Conservation (phyloP, 2,329 filamentous ascomycete genomes). For the Fusarium sp. region DNA sequence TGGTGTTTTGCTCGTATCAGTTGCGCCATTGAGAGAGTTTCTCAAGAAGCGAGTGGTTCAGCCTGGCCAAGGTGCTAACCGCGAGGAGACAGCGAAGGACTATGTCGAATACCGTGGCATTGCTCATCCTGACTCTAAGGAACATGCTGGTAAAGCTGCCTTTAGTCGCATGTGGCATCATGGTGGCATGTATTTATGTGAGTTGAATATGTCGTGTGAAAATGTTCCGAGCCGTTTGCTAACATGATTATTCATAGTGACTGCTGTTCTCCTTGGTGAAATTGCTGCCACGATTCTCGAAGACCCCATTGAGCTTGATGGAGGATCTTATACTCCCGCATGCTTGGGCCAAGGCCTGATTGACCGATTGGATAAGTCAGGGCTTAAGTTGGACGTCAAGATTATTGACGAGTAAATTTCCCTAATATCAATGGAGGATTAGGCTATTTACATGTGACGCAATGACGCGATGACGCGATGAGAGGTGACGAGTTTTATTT, state of each 20-base stretch:
- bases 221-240: conserved; percentile 1
- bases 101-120: conserved; percentile 73
- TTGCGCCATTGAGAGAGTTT: conserved; percentile 60
- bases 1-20: conserved; percentile 57
- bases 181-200: conserved; percentile 74
- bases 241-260: conserved; percentile 62
- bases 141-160: conserved; percentile 60
- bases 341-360: conserved; percentile 76
- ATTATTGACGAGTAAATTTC: conserved; percentile 47
- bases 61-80: conserved; percentile 66
- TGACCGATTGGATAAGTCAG: conserved; percentile 69
- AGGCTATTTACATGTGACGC: conserved; percentile 11
- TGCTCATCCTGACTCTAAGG: conserved; percentile 69
- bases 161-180: conserved; percentile 66
- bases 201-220: conserved; percentile 49
- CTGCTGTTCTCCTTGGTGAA: conserved; percentile 71
- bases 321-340: conserved; percentile 78
- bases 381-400: conserved; percentile 72
- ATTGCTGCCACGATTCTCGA: conserved; percentile 74
- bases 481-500: not conserved
- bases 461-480: not conserved
- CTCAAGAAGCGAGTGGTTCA: conserved; percentile 59
- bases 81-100: conserved; percentile 67
- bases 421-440: not conserved
- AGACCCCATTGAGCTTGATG: conserved; percentile 69